Base-by-base conservation (phyloP, 495 filamentous ascomycete genomes). In the Penicillium ucsense region DNA sequence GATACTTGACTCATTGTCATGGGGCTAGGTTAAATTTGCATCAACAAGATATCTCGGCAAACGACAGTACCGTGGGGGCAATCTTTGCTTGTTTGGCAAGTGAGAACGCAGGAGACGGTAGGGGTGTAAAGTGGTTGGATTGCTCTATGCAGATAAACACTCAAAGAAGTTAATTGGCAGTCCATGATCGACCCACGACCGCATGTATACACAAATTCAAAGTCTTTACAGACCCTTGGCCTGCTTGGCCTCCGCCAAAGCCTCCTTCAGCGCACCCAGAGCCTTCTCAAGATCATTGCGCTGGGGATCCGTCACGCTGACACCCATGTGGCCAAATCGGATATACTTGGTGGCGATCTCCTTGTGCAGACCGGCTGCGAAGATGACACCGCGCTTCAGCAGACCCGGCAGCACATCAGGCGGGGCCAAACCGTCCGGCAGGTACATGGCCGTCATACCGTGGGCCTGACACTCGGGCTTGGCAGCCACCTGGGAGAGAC, bases 391-490 rank as follows among this genome's bases (percentile, higher is more conserved):
- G 61, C 84, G 91, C 70, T 90, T 89, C 48, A 90, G 63, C 47
- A 98, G 71, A 51, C 82, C 89, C 4, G 92, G 91, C 39, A 98
- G 72, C 8, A 98, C 68, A 45, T 95, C 86, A 4, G 88, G 74
- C 8, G 83, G 80, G 50, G 82, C 77, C 31, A 98, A 74, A 31
- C 75, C 83, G 46, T 95, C 86, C 3, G 92, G 92, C 41, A 98
- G 77, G 65, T 91, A 96, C 50, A 97, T 89, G 41, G 92, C 90
- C 8, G 92, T 96, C 92, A 98, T 98, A 59, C 85, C 88, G 59
- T 94, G 91, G 30, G 92, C 89, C 74, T 96, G 92, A 62, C 90
- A 84, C 49, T 88, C 89, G 0, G 86, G 84, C 58, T 86, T 85
- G 33, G 79, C 56, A 29, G 92, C 89, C 9, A 97, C 70, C 66